These are phyloP conservation scores for Cryphonectria carpinicola DNA, from an alignment of 2,329 filamentous ascomycete species.

Conservation along the genomic window DNA sequence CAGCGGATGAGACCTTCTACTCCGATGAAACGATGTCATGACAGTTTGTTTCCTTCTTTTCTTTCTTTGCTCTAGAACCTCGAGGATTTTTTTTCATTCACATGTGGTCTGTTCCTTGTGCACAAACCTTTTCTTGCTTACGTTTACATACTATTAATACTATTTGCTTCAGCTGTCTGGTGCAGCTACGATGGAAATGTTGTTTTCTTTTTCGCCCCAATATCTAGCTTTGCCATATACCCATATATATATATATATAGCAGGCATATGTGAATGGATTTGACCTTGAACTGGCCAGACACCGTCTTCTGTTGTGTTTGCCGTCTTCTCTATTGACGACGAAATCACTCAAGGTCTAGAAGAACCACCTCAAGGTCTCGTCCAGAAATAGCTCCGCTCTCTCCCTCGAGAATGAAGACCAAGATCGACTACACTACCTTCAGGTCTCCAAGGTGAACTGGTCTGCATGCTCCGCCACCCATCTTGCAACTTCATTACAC, in stretches of 20 bases:
- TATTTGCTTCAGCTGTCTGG: conserved; percentile 10
- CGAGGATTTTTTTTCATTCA: conserved; percentile 7
- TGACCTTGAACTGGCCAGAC: not conserved
- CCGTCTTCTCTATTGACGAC: not conserved
- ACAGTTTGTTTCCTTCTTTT: conserved; percentile 1
- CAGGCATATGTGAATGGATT: conserved; percentile 15
- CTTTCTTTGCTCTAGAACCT: not conserved
- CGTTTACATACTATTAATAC: conserved; percentile 10
- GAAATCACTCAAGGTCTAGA: too few relatives aligned
- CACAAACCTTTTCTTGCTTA: not conserved
- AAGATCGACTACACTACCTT: not conserved
- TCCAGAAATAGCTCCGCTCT: not conserved
- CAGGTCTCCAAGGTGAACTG: conserved; percentile 18
- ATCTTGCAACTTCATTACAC: conserved; percentile 35
- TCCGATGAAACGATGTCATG: conserved; percentile 21
- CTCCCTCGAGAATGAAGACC: not conserved
- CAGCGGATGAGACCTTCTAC: conserved; percentile 3
- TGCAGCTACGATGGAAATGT: not conserved
- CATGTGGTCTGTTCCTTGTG: not conserved
- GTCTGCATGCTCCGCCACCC: conserved; percentile 32
- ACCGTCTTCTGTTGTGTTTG: not conserved
- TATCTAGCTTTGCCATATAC: conserved; percentile 14
- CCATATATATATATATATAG: conserved; percentile 18
- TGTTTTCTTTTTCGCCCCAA: not conserved
- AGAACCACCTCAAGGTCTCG: not conserved